A percentile compares a stretch with the other conserved stretches of the same genome.
These are phyloP conservation scores for Monilinia fructicola DNA, from an alignment of 2,329 filamentous ascomycete genomes.

Conservation along the genomic window DNA sequence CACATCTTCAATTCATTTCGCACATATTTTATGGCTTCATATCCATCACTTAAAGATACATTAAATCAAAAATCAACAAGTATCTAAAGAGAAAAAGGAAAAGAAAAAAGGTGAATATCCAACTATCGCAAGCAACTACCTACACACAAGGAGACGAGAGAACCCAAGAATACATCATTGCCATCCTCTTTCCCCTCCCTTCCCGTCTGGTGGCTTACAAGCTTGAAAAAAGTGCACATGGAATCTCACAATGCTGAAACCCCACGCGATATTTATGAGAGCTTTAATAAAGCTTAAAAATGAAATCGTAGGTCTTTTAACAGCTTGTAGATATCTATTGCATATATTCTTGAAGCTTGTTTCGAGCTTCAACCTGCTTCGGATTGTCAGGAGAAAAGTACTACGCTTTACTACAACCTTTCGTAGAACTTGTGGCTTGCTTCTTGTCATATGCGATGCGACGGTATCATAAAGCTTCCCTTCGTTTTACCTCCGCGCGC, in stretches of 20 bases:
- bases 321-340: slow-evolving; percentile 36
- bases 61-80: neutral
- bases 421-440: slow-evolving; percentile 1
- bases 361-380: slow-evolving; percentile 27
- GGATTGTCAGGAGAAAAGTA: slow-evolving; percentile 6
- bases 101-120: slow-evolving; percentile 11
- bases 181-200: no score
- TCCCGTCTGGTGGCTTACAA: slow-evolving; percentile 15
- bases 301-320: slow-evolving; percentile 40
- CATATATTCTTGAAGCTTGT: slow-evolving; percentile 32
- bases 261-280: slow-evolving; percentile 40
- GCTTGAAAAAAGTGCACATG: slow-evolving; percentile 30
- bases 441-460: neutral
- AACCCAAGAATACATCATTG: no score
- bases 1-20: neutral
- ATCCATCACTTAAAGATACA: neutral
- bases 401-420: slow-evolving; percentile 7
- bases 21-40: neutral
- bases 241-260: slow-evolving; percentile 36
- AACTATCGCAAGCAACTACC: neutral
- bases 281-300: slow-evolving; percentile 38
- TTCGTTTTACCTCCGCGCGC: neutral
- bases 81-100: neutral
- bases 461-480: neutral
- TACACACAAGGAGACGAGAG: neutral